Evolutionary conservation across 352 stramenopile species (phyloP), one percentile per base, ranked within the genome.

Genomic region (Globisporangium splendens): DNA sequence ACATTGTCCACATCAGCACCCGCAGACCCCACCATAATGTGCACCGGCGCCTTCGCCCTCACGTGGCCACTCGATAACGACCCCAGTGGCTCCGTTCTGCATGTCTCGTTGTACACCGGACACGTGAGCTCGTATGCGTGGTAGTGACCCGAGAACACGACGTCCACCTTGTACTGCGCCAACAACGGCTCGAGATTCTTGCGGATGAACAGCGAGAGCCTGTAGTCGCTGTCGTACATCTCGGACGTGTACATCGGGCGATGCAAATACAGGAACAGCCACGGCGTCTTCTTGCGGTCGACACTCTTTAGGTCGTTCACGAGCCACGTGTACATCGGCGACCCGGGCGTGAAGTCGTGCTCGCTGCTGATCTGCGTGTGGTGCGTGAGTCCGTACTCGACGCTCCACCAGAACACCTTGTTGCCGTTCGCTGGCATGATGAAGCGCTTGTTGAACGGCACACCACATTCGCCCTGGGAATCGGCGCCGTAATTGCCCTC

Each of bases 61-160:
- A 4, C 21, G 8, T 17, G 22, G 14, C 66, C 62, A 31, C 68
- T 70, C 14, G 63, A 61, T 31, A 5, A 31, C 24, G 24, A 6
- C 24, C 24, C 24, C 31, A 79, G 67, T 22, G 67, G 70, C 47
- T 95, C 68, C 10, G 62, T 62, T 2, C 70, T 78, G 61, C 89
- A 96, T 49, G 84, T 79, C 7, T 81, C 84, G 11, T 78, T 72
- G 44, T 69, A 68, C 28, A 96, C 80, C 17, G 86, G 80, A 61
- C 93, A 98, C 48, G 79, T 96, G 46, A 91, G 79, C 46, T 97
- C 79, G 58, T 97, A 98, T 8, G 79, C 88, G 72, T 98, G 94
- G 61, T 97, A 91, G 66, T 98, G 93, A 10, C 91, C 94, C 14
- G 86, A 75, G 18, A 98, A 62, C 50, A 97, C 84, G 15, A 97